Percentiles rank a stretch among this genome's conserved stretches.
Evolutionary conservation across 2,329 filamentous ascomycete genomes (phyloP).

Genomic region (Fusarium redolens): DNA sequence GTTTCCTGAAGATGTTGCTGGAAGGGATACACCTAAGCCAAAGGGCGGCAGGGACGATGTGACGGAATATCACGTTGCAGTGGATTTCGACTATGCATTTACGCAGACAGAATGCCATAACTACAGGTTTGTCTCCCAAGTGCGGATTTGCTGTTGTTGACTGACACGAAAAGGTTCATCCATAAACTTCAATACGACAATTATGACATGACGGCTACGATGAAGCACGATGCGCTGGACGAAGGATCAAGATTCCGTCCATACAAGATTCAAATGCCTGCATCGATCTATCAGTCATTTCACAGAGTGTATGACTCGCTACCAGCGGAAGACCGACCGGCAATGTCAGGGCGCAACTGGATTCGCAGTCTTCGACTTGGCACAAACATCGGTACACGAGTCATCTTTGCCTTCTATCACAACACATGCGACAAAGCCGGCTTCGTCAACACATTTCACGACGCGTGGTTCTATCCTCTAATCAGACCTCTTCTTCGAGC

Average conservation of each 20-base stretch:
- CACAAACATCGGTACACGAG: slow-evolving; percentile 39
- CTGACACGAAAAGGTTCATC: slow-evolving; percentile 50
- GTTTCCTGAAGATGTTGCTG: slow-evolving; percentile 23
- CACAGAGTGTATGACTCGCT: slow-evolving; percentile 23
- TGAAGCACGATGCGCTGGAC: slow-evolving; percentile 16
- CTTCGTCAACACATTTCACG: slow-evolving; percentile 35
- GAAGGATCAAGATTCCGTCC: slow-evolving; percentile 13
- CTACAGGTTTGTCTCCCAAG: slow-evolving; percentile 55
- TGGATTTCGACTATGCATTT: slow-evolving; percentile 52
- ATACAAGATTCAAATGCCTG: slow-evolving; percentile 40
- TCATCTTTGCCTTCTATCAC: slow-evolving; percentile 42
- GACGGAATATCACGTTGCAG: slow-evolving; percentile 32
- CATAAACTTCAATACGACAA: slow-evolving; percentile 56
- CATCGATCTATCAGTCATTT: slow-evolving; percentile 6
- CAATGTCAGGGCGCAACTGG: slow-evolving; percentile 18
- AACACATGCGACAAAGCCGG: slow-evolving; percentile 39
- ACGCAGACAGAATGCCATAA: slow-evolving; percentile 60
- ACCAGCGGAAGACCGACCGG: neutral
- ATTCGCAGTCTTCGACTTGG: slow-evolving; percentile 21
- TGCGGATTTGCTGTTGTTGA: neutral
- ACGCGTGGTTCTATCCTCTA: slow-evolving; percentile 37
- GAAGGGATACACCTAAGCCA: slow-evolving; percentile 21
- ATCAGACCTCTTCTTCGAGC: slow-evolving; percentile 16
- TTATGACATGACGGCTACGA: slow-evolving; percentile 55
- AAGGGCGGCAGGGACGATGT: slow-evolving; percentile 12